Percentiles rank a stretch among this genome's conserved stretches.
Conservation (phyloP, 495 filamentous ascomycete species). For the Podospora sp. region DNA sequence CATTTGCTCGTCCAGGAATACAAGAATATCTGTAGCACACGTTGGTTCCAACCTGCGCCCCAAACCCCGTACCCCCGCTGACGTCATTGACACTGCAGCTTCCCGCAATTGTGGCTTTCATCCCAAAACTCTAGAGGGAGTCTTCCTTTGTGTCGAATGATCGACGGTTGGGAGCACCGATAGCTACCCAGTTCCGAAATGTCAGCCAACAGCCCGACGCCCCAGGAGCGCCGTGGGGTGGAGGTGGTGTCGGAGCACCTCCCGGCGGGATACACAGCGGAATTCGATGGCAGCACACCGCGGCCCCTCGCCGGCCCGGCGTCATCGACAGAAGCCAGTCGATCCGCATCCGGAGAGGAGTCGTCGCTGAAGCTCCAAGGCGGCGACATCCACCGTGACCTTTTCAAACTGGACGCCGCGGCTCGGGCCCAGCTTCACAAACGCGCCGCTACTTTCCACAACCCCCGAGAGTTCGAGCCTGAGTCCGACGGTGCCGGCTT, state of each 20-base stretch:
- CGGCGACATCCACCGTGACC: slow-evolving; percentile 68
- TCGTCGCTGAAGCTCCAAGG: slow-evolving; percentile 66
- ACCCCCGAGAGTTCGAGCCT: slow-evolving; percentile 35
- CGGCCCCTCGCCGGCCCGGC: slow-evolving; percentile 9
- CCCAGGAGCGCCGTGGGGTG: slow-evolving; percentile 1
- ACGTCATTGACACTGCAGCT: background rate
- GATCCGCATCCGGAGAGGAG: slow-evolving; percentile 43
- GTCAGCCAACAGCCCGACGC: slow-evolving; percentile 6
- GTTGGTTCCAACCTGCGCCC: background rate
- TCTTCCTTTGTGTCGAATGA: background rate
- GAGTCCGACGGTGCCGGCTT: slow-evolving; percentile 30
- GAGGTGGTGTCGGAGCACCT: slow-evolving; percentile 49
- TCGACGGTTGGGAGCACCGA: background rate
- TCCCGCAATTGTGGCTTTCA: background rate
- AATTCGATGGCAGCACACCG: slow-evolving; percentile 31
- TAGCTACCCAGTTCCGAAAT: background rate
- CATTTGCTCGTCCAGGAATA: background rate
- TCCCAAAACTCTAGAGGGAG: background rate
- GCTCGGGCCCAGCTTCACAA: slow-evolving; percentile 50
- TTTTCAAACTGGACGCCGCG: slow-evolving; percentile 64
- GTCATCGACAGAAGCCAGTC: slow-evolving; percentile 38
- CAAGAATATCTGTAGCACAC: background rate
- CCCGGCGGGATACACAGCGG: slow-evolving; percentile 49
- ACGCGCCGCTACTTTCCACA: slow-evolving; percentile 62
- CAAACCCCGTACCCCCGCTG: background rate